Conservation (phyloP, 2,329 filamentous ascomycete species). For the Berkeleyomyces rouxiae region DNA sequence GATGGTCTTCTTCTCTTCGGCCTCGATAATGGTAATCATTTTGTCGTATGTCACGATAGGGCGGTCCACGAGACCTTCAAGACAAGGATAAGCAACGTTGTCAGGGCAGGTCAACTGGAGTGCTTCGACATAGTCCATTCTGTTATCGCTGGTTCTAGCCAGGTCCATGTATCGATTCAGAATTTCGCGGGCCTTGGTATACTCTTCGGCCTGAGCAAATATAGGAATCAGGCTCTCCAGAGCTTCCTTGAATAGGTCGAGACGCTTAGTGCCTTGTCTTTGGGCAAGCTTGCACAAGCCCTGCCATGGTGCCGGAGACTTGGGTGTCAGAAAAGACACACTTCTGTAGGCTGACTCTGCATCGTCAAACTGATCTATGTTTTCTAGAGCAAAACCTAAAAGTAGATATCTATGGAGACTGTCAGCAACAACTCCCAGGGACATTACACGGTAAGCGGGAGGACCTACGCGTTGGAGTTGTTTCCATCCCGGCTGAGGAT, state of each 20-base stretch:
- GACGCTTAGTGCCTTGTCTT: slow-evolving; percentile 34
- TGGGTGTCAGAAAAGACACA: slow-evolving; percentile 54
- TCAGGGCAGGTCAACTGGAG: slow-evolving; percentile 62
- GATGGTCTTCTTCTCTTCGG: slow-evolving; percentile 74
- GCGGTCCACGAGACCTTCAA: slow-evolving; percentile 70
- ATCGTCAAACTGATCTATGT: slow-evolving; percentile 51
- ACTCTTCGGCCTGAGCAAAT: slow-evolving; percentile 48
- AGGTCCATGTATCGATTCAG: slow-evolving; percentile 68
- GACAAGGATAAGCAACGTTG: slow-evolving; percentile 60
- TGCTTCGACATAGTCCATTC: slow-evolving; percentile 57
- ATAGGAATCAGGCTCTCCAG: slow-evolving; percentile 59
- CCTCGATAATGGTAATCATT: slow-evolving; percentile 68
- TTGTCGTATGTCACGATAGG: slow-evolving; percentile 67
- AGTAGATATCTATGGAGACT: slow-evolving; percentile 38
- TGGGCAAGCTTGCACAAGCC: slow-evolving; percentile 68
- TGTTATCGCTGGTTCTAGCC: slow-evolving; percentile 55
- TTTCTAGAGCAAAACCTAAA: slow-evolving; percentile 69
- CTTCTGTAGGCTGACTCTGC: slow-evolving; percentile 61
- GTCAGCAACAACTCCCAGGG: neutral
- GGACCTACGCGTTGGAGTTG: slow-evolving; percentile 62
- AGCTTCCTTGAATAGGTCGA: slow-evolving; percentile 10
- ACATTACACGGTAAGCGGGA: neutral
- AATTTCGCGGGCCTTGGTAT: slow-evolving; percentile 46
- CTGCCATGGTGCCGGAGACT: slow-evolving; percentile 78
- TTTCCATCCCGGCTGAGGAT: slow-evolving; percentile 56